Conservation (phyloP, 805 yeast species). For the Metschnikowia colocasiae region DNA sequence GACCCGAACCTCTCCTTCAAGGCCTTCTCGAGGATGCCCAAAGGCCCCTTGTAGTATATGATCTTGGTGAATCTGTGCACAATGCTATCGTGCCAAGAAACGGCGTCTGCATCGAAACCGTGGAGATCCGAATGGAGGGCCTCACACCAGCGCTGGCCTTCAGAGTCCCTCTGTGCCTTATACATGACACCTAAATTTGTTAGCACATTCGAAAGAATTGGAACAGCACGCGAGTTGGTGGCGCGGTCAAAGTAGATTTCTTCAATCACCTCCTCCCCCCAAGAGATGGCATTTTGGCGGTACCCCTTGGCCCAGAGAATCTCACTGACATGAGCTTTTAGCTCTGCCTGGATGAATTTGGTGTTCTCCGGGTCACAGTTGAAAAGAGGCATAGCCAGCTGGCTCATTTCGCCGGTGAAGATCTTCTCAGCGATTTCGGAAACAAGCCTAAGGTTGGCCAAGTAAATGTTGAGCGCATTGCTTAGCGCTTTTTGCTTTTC, state of each 20-base stretch:
- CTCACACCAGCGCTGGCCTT: slow-evolving; percentile 27
- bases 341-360: slow-evolving; percentile 27
- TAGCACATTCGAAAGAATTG: slow-evolving; percentile 30
- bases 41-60: slow-evolving; percentile 39
- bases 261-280: slow-evolving; percentile 42
- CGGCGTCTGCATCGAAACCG: slow-evolving; percentile 24
- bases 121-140: slow-evolving; percentile 24
- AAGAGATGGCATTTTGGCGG: slow-evolving; percentile 35
- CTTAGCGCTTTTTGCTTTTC: slow-evolving; percentile 18
- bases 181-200: slow-evolving; percentile 34
- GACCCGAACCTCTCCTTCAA: slow-evolving; percentile 38
- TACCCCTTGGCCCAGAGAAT: slow-evolving; percentile 40
- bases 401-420: slow-evolving; percentile 19
- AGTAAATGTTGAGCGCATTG: slow-evolving; percentile 34
- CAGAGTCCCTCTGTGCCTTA: slow-evolving; percentile 21
- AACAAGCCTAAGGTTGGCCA: slow-evolving; percentile 31
- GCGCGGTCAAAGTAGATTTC: slow-evolving; percentile 31
- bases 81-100: slow-evolving; percentile 33
- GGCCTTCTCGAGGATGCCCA: slow-evolving; percentile 40
- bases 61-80: slow-evolving; percentile 34
- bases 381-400: slow-evolving; percentile 34
- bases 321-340: slow-evolving; percentile 39
- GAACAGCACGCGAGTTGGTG: slow-evolving; percentile 24
- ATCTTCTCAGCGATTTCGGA: slow-evolving; percentile 19
- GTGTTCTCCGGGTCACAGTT: slow-evolving; percentile 31